phyloP scores from a whole-genome alignment of 2,329 filamentous ascomycete genomes.

The Ophiobolus disseminans region DNA sequence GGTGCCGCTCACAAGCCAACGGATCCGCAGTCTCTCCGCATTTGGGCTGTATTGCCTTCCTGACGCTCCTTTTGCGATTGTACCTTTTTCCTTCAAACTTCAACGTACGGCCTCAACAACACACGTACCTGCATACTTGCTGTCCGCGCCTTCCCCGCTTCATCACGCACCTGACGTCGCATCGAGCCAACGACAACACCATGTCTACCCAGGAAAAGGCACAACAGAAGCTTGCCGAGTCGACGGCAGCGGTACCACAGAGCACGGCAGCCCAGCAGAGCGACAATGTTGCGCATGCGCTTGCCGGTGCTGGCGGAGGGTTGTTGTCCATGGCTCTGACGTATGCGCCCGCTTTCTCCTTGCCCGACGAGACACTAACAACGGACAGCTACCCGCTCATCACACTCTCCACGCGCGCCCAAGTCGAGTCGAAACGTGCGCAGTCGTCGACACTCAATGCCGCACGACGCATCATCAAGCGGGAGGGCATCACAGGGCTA shows the following conservation, averaged over 20 bases:
- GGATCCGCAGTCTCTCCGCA: too few relatives aligned
- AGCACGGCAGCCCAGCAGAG: constrained; percentile 79
- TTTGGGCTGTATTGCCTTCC: too few relatives aligned
- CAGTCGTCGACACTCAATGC: constrained; percentile 84
- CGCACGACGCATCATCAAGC: constrained; percentile 83
- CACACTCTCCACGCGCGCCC: constrained; percentile 94
- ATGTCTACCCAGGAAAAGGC: constrained; percentile 44
- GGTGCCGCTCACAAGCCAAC: too few relatives aligned
- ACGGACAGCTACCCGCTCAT: constrained; percentile 84
- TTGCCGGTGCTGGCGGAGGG: constrained; percentile 91
- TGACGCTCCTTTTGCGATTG: too few relatives aligned
- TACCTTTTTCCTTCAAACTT: too few relatives aligned
- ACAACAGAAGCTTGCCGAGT: constrained; percentile 45
- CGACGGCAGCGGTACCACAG: constrained; percentile 49
- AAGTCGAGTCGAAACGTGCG: constrained; percentile 95
- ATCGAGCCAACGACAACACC: too few relatives aligned
- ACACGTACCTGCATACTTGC: too few relatives aligned
- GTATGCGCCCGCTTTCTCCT: constrained; percentile 55
- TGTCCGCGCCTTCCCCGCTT: too few relatives aligned
- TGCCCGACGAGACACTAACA: constrained; percentile 10
- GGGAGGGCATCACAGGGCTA: constrained; percentile 86
- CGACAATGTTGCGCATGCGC: constrained; percentile 95
- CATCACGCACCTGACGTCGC: too few relatives aligned
- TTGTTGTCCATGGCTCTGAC: constrained; percentile 96
- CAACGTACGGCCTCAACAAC: too few relatives aligned